Conservation (phyloP, 148 eudicot genomes). For the Camellia sinensis region DNA sequence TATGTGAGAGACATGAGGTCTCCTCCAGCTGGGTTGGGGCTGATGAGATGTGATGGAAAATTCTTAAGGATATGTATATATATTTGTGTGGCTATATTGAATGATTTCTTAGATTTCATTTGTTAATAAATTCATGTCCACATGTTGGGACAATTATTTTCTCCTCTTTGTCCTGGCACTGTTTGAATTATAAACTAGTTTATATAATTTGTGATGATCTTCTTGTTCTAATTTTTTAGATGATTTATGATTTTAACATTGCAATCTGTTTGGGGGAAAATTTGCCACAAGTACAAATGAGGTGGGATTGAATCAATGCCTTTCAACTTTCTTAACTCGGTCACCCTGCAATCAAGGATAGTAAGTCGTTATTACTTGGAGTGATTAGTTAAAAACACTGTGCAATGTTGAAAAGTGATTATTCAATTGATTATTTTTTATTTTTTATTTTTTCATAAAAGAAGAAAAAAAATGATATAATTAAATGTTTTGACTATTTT, state of each 20-base stretch:
- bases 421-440: too few relatives aligned
- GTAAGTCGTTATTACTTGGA: too few relatives aligned
- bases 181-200: constrained; percentile 5
- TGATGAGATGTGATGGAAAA: constrained; percentile 32
- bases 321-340: too few relatives aligned
- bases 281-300: too few relatives aligned
- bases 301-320: too few relatives aligned
- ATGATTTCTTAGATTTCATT: neutral
- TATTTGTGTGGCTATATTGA: neutral
- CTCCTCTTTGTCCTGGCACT: neutral
- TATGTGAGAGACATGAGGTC: constrained; percentile 16
- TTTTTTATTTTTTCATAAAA: too few relatives aligned
- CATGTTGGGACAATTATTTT: constrained; percentile 12
- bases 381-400: too few relatives aligned
- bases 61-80: constrained; percentile 23
- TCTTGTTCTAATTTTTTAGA: neutral
- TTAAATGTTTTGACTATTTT: too few relatives aligned
- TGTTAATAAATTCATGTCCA: constrained; percentile 10
- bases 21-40: constrained; percentile 17
- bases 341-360: too few relatives aligned
- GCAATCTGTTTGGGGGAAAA: neutral
- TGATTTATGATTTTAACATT: neutral
- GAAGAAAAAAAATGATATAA: too few relatives aligned
- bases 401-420: too few relatives aligned
- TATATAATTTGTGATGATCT: neutral